Conservation (phyloP, 2,329 filamentous ascomycete species). For the Colletotrichum aenigma region DNA sequence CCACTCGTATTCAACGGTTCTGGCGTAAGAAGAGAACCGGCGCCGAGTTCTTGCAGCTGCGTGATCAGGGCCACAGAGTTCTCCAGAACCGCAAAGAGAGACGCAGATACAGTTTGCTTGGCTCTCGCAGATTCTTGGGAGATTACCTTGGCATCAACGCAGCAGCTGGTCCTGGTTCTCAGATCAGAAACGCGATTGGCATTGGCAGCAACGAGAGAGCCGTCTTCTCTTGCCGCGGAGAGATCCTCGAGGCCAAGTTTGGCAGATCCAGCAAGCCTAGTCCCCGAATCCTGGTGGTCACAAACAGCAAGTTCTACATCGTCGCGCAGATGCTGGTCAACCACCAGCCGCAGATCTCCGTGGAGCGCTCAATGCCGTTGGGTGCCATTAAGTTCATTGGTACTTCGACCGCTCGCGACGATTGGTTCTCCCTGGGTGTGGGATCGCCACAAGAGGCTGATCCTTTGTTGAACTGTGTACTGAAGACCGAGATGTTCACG, state of each 20-base stretch:
- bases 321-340: conserved; percentile 85
- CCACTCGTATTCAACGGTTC: conserved; percentile 91
- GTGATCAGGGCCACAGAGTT: conserved; percentile 85
- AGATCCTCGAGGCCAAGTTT: conserved; percentile 91
- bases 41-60: conserved; percentile 84
- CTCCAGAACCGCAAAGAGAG: conserved; percentile 89
- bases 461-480: conserved; percentile 88
- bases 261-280: conserved; percentile 94
- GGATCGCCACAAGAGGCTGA: conserved; percentile 92
- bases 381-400: conserved; percentile 89
- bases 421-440: conserved; percentile 94
- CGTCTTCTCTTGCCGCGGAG: conserved; percentile 89
- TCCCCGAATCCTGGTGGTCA: conserved; percentile 83
- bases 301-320: conserved; percentile 86
- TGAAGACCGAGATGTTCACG: conserved; percentile 98
- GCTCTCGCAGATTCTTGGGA: conserved; percentile 89
- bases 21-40: conserved; percentile 94
- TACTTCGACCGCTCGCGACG: conserved; percentile 81
- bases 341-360: conserved; percentile 77
- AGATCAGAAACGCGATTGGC: conserved; percentile 77
- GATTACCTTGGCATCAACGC: conserved; percentile 94
- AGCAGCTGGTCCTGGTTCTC: conserved; percentile 76
- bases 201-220: conserved; percentile 75
- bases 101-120: conserved; percentile 86
- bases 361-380: conserved; percentile 82